These are phyloP conservation scores for Dimocarpus longan DNA, from an alignment of 345 rosid species.

Conservation along the genomic window DNA sequence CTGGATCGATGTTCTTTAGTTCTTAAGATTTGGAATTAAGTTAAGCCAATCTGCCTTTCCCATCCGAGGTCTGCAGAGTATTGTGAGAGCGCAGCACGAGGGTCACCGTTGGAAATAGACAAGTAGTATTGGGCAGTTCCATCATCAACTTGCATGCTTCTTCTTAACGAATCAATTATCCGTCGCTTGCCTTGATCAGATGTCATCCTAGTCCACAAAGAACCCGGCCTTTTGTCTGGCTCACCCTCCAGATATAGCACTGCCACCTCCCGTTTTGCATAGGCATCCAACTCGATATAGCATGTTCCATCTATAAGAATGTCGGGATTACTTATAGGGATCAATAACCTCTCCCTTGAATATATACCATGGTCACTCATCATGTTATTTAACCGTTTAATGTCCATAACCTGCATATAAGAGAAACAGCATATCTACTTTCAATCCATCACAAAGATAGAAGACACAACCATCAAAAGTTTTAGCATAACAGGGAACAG, in stretches of 20 bases:
- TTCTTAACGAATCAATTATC: constrained; percentile 64
- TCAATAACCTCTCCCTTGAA: constrained; percentile 81
- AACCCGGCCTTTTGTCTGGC: constrained; percentile 39
- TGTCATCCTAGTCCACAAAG: constrained; percentile 32
- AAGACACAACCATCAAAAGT: not conserved
- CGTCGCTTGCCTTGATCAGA: constrained; percentile 62
- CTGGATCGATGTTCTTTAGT: not conserved
- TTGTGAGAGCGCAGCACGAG: constrained; percentile 69
- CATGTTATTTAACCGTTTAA: constrained; percentile 82
- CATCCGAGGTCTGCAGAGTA: constrained; percentile 73
- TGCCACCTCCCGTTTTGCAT: constrained; percentile 79
- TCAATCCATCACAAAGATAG: not conserved
- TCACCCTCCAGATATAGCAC: constrained; percentile 76
- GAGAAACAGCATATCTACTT: not conserved
- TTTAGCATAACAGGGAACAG: not conserved
- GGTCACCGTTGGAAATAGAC: constrained; percentile 75
- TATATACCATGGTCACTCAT: constrained; percentile 87
- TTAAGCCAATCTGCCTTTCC: constrained; percentile 61
- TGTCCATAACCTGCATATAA: constrained; percentile 67
- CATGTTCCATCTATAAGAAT: constrained; percentile 64
- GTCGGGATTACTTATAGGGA: constrained; percentile 69
- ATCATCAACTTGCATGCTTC: constrained; percentile 94
- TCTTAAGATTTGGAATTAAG: constrained; percentile 26
- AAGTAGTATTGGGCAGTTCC: constrained; percentile 83
- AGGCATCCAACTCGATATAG: constrained; percentile 76